Percentiles rank a stretch among this genome's conserved stretches.
Conservation (phyloP, 768 basidiomycete species). For the Pisolithus tinctorius region DNA sequence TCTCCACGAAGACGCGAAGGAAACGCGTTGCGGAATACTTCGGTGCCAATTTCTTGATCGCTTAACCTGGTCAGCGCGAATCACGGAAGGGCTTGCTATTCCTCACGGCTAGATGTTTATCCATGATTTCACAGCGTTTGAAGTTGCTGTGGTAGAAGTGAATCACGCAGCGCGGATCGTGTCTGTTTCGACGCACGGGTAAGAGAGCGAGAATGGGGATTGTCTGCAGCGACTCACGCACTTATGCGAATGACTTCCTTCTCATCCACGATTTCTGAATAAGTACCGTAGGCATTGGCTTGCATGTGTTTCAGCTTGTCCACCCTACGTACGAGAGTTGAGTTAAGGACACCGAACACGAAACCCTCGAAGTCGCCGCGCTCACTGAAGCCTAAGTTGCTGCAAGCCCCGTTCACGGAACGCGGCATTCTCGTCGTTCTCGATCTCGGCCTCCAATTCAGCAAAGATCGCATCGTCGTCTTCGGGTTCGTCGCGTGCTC, state of each 20-base stretch:
- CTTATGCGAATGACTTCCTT: constrained; percentile 82
- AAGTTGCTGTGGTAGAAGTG: constrained; percentile 96
- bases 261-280: constrained; percentile 81
- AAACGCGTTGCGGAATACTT: constrained; percentile 89
- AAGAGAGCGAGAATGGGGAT: constrained; percentile 1
- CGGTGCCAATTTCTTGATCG: constrained; percentile 67
- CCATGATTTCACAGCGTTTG: constrained; percentile 92
- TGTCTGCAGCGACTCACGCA: constrained; percentile 56
- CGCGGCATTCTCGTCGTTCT: constrained; percentile 60
- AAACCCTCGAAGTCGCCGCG: constrained; percentile 15
- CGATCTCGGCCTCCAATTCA: constrained; percentile 80
- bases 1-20: constrained; percentile 87
- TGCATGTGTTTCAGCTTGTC: constrained; percentile 58
- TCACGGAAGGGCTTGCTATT: background rate
- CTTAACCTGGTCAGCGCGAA: constrained; percentile 7
- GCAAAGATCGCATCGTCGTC: constrained; percentile 74
- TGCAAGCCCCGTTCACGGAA: constrained; percentile 79
- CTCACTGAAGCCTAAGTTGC: constrained; percentile 72
- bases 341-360: background rate
- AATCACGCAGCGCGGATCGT: constrained; percentile 75
- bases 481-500: constrained; percentile 28
- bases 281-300: constrained; percentile 68
- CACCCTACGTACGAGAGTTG: constrained; percentile 40
- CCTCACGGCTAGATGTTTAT: constrained; percentile 79
- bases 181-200: constrained; percentile 36